A percentile compares a stretch with the other conserved stretches of the same genome.
Conservation (phyloP, 345 rosid species). For the Gossypium rotundifolium region DNA sequence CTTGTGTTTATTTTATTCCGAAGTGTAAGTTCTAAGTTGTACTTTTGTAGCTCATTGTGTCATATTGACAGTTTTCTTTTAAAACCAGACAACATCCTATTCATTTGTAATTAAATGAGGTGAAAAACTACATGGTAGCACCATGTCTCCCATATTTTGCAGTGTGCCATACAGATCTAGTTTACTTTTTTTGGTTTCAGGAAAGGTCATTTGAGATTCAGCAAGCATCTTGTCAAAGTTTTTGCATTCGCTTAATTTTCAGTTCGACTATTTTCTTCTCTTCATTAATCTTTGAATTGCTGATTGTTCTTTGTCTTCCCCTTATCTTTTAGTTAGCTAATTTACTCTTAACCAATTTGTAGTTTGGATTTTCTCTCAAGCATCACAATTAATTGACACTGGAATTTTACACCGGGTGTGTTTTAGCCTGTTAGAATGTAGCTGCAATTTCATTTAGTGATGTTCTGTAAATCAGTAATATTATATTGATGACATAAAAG, state of each 20-base stretch:
- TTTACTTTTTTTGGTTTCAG: background rate
- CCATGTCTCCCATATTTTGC: background rate
- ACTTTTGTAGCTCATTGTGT: background rate
- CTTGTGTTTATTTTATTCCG: background rate
- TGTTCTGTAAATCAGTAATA: background rate
- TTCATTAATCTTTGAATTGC: background rate
- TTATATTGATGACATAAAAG: background rate
- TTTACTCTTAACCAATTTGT: background rate
- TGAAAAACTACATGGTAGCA: background rate
- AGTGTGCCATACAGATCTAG: background rate
- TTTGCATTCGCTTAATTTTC: background rate
- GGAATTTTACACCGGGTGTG: background rate
- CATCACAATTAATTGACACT: background rate
- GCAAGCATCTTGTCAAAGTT: background rate
- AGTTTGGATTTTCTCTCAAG: background rate
- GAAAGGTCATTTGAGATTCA: background rate
- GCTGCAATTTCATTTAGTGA: background rate
- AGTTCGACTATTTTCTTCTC: background rate
- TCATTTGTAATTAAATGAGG: background rate
- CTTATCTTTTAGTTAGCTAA: background rate
- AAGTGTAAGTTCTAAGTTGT: background rate
- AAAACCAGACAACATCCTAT: background rate
- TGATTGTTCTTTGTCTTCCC: background rate
- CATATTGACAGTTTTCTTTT: background rate
- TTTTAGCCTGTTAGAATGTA: background rate